Conservation (phyloP, 345 rosid genomes). For the Psidium friedrichsthalianum region DNA sequence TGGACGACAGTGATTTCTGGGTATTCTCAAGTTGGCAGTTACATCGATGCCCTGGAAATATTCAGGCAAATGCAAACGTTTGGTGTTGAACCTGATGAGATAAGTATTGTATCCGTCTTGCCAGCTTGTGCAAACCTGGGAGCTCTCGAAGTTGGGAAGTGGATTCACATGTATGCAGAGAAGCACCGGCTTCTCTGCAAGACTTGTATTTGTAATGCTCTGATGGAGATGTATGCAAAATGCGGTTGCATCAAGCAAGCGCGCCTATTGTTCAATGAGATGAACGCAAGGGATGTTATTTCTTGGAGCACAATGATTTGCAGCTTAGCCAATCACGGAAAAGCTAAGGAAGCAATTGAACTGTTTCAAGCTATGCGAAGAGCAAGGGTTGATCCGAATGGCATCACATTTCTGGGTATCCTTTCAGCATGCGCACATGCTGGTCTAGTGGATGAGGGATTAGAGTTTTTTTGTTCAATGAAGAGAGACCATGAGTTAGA, state of each 20-base stretch:
- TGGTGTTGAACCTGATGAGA: slow-evolving; percentile 37
- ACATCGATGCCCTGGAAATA: slow-evolving; percentile 27
- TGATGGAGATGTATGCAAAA: slow-evolving; percentile 52
- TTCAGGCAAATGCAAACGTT: slow-evolving; percentile 30
- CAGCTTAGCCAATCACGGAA: slow-evolving; percentile 48
- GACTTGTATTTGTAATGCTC: slow-evolving; percentile 29
- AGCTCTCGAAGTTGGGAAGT: slow-evolving; percentile 41
- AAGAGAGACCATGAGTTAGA: slow-evolving; percentile 42
- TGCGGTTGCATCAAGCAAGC: slow-evolving; percentile 45
- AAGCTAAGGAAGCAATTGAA: slow-evolving; percentile 20
- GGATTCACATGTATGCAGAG: slow-evolving; percentile 40
- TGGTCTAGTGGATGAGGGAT: slow-evolving; percentile 58
- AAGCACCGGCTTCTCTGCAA: slow-evolving; percentile 12
- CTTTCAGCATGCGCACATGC: slow-evolving; percentile 77
- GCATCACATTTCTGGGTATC: slow-evolving; percentile 51
- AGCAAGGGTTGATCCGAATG: slow-evolving; percentile 50
- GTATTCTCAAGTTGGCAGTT: slow-evolving; percentile 17
- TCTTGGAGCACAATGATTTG: slow-evolving; percentile 66
- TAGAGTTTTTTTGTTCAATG: slow-evolving; percentile 48
- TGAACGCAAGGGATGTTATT: slow-evolving; percentile 29
- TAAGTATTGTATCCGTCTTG: slow-evolving; percentile 36
- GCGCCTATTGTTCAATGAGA: slow-evolving; percentile 17
- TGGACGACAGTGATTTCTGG: slow-evolving; percentile 65
- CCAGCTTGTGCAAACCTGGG: slow-evolving; percentile 52
- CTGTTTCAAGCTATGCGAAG: slow-evolving; percentile 37